Evolutionary conservation across 2,329 filamentous ascomycete genomes (phyloP), one percentile per base, ranked within the genome.

Genomic region (Capronia americana): DNA sequence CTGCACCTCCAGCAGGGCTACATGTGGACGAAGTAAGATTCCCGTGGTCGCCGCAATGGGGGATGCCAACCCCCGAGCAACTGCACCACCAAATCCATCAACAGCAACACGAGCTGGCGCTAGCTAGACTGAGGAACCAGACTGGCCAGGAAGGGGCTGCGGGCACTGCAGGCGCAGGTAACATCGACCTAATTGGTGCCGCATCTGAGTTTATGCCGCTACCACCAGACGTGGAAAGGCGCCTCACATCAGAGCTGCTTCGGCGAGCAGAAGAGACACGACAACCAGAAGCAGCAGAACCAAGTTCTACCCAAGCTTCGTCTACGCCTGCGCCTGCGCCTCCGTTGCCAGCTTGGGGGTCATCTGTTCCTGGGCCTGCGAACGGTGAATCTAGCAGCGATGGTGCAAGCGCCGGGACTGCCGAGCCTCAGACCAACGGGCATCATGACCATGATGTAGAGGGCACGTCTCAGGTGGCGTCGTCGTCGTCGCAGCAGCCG

Each of bases 401-500:
- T 24, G 17, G 57, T 26, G n/a, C n/a, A 28, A 59, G 48, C 26
- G 50, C 58, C 44, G 55, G 46, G 32, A 20, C n/a, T 24, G 46
- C 41, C 17, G 41, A 28, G 26, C 38, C 20, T 14, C 63, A 57
- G 28, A 32, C 57, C 17, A 65, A 64, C 44, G 59, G 61, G 11
- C 55, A 26, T 41, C 53, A 57, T 59, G 61, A 44, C 41, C 48
- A 61, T 38, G 61, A 30, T 8, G 51, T 11, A 24, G 61, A 51
- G 26, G 58, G 58, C 48, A 28, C 12, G 17, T 23, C 65, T 56
- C 32, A 57, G 28, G 44, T 26, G 55, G 14, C 30, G 10, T 56
- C 54, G 30, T 38, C 32, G 14, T 57, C 54, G 34, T 32, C 41
- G 74, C 71, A 28, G 77, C 79, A 69, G 75, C 76, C 51, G 17